Percentiles rank a stretch among this genome's conserved stretches.
These are phyloP conservation scores for Ceratocystis papillata DNA, from an alignment of 2,329 filamentous ascomycete species.

Conservation along the genomic window DNA sequence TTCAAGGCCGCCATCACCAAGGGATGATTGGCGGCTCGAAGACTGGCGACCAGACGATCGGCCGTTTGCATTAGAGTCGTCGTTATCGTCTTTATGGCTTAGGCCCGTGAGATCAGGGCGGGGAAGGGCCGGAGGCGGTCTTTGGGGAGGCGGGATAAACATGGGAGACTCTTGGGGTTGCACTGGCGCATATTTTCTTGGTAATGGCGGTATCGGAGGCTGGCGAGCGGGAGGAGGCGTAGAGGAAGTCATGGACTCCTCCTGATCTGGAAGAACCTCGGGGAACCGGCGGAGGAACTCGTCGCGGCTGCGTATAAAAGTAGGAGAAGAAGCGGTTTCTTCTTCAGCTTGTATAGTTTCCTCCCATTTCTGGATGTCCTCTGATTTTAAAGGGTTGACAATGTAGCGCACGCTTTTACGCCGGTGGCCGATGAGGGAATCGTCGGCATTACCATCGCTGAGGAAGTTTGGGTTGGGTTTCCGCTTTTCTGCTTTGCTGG, in stretches of 20 bases:
- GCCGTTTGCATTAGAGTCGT: slow-evolving; percentile 27
- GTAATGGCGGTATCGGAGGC: neutral
- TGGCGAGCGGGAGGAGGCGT: slow-evolving; percentile 22
- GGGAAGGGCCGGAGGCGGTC: slow-evolving; percentile 58
- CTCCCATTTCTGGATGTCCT: slow-evolving; percentile 74
- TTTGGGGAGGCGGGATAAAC: slow-evolving; percentile 25
- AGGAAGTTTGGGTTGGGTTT: slow-evolving; percentile 18
- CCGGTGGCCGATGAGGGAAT: slow-evolving; percentile 10
- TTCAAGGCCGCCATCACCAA: slow-evolving; percentile 29
- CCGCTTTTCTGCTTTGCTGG: slow-evolving; percentile 24
- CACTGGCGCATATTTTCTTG: neutral
- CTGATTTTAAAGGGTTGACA: slow-evolving; percentile 60
- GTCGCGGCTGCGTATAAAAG: slow-evolving; percentile 60
- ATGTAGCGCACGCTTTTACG: slow-evolving; percentile 38
- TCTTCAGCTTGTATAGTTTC: slow-evolving; percentile 60
- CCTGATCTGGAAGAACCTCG: slow-evolving; percentile 49
- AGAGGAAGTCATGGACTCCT: slow-evolving; percentile 47
- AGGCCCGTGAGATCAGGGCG: slow-evolving; percentile 43
- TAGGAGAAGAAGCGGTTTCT: slow-evolving; percentile 39
- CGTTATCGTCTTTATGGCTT: slow-evolving; percentile 18
- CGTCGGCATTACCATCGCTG: slow-evolving; percentile 2
- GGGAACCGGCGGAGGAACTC: slow-evolving; percentile 79
- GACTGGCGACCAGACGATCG: slow-evolving; percentile 28
- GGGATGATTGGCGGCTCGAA: slow-evolving; percentile 28
- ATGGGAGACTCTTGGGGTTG: slow-evolving; percentile 17